A percentile compares a stretch with the other conserved stretches of the same genome.
Conservation (phyloP, 2,329 filamentous ascomycete genomes). For the Trichophaea hybrida region DNA sequence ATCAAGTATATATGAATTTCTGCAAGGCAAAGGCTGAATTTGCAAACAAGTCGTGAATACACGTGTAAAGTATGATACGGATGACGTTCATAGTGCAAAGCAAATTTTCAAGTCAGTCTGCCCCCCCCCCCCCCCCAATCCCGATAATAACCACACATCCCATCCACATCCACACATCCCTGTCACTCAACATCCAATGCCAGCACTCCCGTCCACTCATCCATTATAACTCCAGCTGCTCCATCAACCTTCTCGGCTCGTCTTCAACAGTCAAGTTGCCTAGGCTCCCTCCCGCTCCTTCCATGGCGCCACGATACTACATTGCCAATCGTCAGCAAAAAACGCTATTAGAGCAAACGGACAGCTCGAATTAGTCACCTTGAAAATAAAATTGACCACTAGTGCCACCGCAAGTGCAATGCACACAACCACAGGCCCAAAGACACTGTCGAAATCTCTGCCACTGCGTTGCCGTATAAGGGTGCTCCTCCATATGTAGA, state of each 20-base stretch:
- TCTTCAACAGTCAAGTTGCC: neutral
- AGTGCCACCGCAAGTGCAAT: conserved; percentile 63
- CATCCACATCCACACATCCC: neutral
- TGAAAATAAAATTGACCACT: conserved; percentile 76
- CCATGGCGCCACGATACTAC: neutral
- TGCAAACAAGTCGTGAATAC: neutral
- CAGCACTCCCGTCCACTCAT: neutral
- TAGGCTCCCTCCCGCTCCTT: neutral
- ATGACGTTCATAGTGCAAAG: neutral
- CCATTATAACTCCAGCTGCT: neutral
- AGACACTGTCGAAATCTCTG: conserved; percentile 72
- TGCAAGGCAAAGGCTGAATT: neutral
- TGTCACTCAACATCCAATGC: neutral
- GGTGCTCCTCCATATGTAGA: conserved; percentile 58
- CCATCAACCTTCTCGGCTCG: neutral
- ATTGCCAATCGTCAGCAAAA: neutral
- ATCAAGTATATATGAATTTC: neutral
- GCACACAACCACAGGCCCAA: conserved; percentile 75
- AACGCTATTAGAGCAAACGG: neutral
- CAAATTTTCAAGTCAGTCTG: neutral
- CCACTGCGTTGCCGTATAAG: conserved; percentile 79
- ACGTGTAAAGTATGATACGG: neutral
- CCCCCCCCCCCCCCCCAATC: neutral
- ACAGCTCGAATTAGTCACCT: neutral
- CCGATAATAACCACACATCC: neutral